Evolutionary conservation across 768 basidiomycete species (phyloP).

Genomic region (Leucocoprinus birnbaumii): DNA sequence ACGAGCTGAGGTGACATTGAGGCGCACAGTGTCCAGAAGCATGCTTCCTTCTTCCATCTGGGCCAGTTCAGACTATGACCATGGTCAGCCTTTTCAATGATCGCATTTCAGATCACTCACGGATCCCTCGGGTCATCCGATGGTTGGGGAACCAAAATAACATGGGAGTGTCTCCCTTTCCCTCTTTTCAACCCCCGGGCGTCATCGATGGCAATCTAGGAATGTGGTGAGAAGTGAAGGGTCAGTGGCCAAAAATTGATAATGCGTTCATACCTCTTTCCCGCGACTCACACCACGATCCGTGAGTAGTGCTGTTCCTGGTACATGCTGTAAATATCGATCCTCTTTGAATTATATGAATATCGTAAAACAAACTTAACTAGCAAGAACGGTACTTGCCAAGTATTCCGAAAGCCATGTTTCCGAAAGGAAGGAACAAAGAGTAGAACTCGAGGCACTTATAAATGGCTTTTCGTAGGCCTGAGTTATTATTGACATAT

Average conservation of each 20-base stretch:
- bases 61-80: conserved; percentile 37
- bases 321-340: conserved; percentile 30
- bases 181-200: conserved; percentile 33
- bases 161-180: conserved; percentile 32
- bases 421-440: too few relatives aligned
- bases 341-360: conserved; percentile 25
- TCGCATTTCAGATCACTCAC: conserved; percentile 20
- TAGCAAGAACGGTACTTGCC: conserved; percentile 19
- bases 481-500: too few relatives aligned
- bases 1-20: background rate
- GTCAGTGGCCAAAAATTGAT: background rate
- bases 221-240: background rate
- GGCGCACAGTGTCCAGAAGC: conserved; percentile 42
- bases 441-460: too few relatives aligned
- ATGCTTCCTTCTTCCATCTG: conserved; percentile 41
- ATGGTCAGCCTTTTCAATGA: background rate
- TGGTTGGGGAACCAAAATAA: conserved; percentile 40
- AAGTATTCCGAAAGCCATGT: conserved; percentile 36
- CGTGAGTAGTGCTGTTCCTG: conserved; percentile 38
- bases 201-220: conserved; percentile 28
- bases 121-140: conserved; percentile 41
- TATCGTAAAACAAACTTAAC: too few relatives aligned
- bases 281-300: conserved; percentile 35
- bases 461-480: too few relatives aligned
- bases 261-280: conserved; percentile 20